These are phyloP conservation scores for Oryza brachyantha DNA, from an alignment of 176 grass and related monocot species.

Conservation along the genomic window DNA sequence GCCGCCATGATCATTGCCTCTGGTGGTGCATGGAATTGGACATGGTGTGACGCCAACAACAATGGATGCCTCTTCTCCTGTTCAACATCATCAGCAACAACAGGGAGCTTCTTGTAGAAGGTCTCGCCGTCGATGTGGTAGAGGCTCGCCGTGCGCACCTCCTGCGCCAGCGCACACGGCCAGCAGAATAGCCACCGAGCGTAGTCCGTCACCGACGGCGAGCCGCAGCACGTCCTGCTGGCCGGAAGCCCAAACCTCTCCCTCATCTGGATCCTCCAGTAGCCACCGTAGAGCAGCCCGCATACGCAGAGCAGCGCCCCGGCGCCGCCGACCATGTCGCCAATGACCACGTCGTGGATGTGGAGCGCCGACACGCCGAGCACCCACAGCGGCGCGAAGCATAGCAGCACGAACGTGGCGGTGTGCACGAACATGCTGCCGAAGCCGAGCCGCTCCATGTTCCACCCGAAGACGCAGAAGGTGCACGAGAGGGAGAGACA, in stretches of 20 bases:
- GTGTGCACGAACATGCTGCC: slow-evolving; percentile 72
- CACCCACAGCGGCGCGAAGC: slow-evolving; percentile 65
- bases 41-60: not conserved
- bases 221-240: slow-evolving; percentile 34
- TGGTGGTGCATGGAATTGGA: not conserved
- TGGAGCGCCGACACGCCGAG: slow-evolving; percentile 65
- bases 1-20: not conserved
- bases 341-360: slow-evolving; percentile 42
- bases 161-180: slow-evolving; percentile 71
- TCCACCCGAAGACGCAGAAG: slow-evolving; percentile 78
- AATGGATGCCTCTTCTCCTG: not conserved
- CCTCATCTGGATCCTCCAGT: slow-evolving; percentile 78
- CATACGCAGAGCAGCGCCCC: slow-evolving; percentile 54
- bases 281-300: slow-evolving; percentile 70
- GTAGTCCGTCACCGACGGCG: slow-evolving; percentile 55
- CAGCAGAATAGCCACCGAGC: slow-evolving; percentile 78
- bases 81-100: not conserved
- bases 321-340: slow-evolving; percentile 42
- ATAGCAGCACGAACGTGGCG: slow-evolving; percentile 68
- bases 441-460: slow-evolving; percentile 61
- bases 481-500: slow-evolving; percentile 62
- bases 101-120: slow-evolving; percentile 31
- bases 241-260: slow-evolving; percentile 44
- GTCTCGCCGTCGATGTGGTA: slow-evolving; percentile 56
- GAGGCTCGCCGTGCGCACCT: slow-evolving; percentile 65